Evolutionary conservation across 306 rosid species (phyloP).

Genomic region (Sicyos edulis): DNA sequence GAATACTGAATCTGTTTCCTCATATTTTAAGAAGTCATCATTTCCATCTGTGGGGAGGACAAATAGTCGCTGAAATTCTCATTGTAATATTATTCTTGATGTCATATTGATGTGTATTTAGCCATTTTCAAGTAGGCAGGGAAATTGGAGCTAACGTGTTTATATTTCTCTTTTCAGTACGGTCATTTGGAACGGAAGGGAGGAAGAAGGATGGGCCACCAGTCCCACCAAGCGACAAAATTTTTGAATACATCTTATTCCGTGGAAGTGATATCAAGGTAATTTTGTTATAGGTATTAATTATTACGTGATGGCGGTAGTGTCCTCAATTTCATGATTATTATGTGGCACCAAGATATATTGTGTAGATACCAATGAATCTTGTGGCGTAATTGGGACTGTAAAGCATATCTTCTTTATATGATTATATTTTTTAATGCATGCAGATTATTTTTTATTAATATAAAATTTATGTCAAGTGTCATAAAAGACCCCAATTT

Average conservation of each 20-base stretch:
- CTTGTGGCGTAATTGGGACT: not conserved
- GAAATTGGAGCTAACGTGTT: conserved; percentile 16
- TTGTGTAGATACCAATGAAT: conserved; percentile 4
- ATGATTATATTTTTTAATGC: not conserved
- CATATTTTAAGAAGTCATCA: not conserved
- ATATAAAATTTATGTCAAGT: too few relatives aligned
- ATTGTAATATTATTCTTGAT: not conserved
- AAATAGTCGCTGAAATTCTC: not conserved
- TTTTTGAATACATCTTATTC: conserved; percentile 82
- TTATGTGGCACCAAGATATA: not conserved
- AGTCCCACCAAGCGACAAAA: conserved; percentile 74
- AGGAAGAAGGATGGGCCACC: conserved; percentile 89
- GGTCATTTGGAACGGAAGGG: conserved; percentile 96
- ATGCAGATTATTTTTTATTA: not conserved
- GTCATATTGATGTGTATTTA: not conserved
- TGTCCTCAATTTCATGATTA: not conserved
- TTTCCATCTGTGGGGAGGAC: too few relatives aligned
- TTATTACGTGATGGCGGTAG: not conserved
- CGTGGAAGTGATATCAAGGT: conserved; percentile 90
- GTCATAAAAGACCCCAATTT: too few relatives aligned
- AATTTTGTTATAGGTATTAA: not conserved
- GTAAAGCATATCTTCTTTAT: not conserved
- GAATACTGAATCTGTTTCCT: not conserved
- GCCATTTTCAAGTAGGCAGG: not conserved
- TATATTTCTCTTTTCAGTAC: conserved; percentile 48